Percentiles rank a stretch among this genome's conserved stretches.
phyloP scores from a whole-genome alignment of 2,329 filamentous ascomycete species.

The Xylaria arbuscula region DNA sequence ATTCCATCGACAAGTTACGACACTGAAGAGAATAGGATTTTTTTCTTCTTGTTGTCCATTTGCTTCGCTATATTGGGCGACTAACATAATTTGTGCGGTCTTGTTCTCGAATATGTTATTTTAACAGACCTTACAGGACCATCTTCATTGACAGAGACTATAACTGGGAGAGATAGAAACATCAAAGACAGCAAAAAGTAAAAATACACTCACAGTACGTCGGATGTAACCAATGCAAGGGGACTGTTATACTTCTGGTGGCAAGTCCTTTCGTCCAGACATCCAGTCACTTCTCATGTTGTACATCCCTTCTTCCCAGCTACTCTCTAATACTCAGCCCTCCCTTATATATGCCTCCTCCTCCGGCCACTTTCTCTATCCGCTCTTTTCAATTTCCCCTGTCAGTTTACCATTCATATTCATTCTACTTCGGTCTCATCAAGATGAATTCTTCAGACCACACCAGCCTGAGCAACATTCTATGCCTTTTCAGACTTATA shows the following conservation, averaged over 20 bases:
- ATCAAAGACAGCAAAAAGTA: no score
- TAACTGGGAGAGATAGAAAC: no score
- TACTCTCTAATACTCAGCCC: neutral
- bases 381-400: neutral
- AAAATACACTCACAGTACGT: neutral
- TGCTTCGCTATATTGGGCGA: no score
- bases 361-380: neutral
- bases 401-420: neutral
- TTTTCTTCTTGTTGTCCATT: no score
- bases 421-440: neutral
- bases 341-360: neutral
- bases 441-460: neutral
- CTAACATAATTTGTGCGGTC: no score
- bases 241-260: neutral
- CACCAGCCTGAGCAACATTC: neutral
- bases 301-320: neutral
- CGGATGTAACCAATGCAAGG: neutral
- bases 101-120: no score
- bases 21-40: no score
- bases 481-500: neutral
- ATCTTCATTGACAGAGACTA: no score
- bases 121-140: no score
- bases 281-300: neutral
- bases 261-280: no score
- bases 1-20: no score